These are phyloP conservation scores for Monosporascus sp. DNA, from an alignment of 2,329 filamentous ascomycete genomes.

Conservation along the genomic window DNA sequence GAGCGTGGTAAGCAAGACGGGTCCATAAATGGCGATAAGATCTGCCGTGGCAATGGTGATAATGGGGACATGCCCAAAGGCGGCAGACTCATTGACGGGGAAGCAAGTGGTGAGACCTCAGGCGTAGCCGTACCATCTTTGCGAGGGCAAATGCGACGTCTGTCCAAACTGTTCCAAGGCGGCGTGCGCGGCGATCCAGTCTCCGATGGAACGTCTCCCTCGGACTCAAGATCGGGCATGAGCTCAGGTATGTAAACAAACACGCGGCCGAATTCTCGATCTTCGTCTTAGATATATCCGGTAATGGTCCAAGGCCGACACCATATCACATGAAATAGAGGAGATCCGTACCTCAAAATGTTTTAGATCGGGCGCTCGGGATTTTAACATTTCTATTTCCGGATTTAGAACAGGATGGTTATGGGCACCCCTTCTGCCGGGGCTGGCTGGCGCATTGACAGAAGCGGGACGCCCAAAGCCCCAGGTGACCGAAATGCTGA, in stretches of 20 bases:
- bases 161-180: conserved; percentile 7
- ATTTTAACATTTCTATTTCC: not conserved
- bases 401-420: not conserved
- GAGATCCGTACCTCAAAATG: too few relatives aligned
- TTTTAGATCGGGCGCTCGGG: not conserved
- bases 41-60: conserved; percentile 19
- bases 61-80: conserved; percentile 23
- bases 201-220: conserved; percentile 12
- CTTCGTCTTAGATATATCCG: too few relatives aligned
- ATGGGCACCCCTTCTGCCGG: too few relatives aligned
- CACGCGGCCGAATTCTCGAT: too few relatives aligned
- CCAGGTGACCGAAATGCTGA: too few relatives aligned
- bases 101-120: conserved; percentile 16
- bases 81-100: conserved; percentile 20
- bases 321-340: too few relatives aligned
- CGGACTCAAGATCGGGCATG: conserved; percentile 1
- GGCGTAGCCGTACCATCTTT: conserved; percentile 14
- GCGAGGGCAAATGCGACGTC: conserved; percentile 5
- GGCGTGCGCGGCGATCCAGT: conserved; percentile 14
- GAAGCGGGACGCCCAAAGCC: too few relatives aligned
- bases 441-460: too few relatives aligned
- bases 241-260: conserved; percentile 1
- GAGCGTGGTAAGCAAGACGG: conserved; percentile 16
- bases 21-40: conserved; percentile 13
- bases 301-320: too few relatives aligned